Evolutionary conservation across 805 yeast genomes (phyloP).

Genomic region (Saccharomycopsis fermentans): DNA sequence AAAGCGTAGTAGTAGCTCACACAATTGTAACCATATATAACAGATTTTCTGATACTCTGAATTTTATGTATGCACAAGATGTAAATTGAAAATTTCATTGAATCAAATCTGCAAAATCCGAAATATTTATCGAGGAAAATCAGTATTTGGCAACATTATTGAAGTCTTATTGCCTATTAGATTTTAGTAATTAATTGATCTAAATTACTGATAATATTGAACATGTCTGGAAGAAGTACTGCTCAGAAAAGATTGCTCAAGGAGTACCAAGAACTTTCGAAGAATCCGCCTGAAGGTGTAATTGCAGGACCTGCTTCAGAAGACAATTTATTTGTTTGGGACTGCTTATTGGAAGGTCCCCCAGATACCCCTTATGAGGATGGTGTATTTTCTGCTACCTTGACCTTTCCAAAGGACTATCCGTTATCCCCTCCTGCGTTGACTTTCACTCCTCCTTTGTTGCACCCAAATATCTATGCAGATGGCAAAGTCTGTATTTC

Average conservation of each 20-base stretch:
- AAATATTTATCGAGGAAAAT: too few species aligned
- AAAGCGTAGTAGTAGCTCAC: background rate
- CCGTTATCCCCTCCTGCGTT: constrained; percentile 77
- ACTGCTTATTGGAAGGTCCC: constrained; percentile 77
- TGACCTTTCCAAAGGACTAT: constrained; percentile 68
- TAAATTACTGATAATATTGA: too few species aligned
- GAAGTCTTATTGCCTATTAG: too few species aligned
- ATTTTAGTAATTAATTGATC: too few species aligned
- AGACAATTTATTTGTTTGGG: constrained; percentile 70
- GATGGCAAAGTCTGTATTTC: constrained; percentile 96
- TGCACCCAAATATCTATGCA: constrained; percentile 89
- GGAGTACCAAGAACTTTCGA: constrained; percentile 77
- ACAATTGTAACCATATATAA: background rate
- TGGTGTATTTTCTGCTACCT: constrained; percentile 73
- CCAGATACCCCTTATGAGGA: constrained; percentile 76
- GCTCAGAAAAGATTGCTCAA: constrained; percentile 83
- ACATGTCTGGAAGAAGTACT: constrained; percentile 30
- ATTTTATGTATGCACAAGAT: background rate
- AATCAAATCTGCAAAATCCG: too few species aligned
- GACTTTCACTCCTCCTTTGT: constrained; percentile 66
- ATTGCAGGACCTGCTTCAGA: constrained; percentile 84
- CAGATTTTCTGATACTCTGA: too few species aligned
- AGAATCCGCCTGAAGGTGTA: constrained; percentile 90
- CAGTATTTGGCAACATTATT: too few species aligned
- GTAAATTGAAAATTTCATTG: too few species aligned